Base-by-base conservation (phyloP, 2,329 filamentous ascomycete genomes). In the Cladosporium sp. region DNA sequence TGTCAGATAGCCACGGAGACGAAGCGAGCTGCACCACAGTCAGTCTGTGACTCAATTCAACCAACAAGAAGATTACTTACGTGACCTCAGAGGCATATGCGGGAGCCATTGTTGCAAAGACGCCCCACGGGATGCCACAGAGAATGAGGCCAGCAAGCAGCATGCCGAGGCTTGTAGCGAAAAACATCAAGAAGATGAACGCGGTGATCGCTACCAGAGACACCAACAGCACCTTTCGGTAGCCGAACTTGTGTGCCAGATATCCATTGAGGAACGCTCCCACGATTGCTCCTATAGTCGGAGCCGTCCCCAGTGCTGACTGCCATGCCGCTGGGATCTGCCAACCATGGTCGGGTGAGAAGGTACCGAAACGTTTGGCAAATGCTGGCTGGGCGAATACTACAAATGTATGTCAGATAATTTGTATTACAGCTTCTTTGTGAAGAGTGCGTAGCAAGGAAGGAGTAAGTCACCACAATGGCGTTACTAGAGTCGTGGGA, bases 51-150 rank as follows among this genome's bases (percentile, higher is more conserved):
- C 28, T 15, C 15, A 39, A n/a, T 13, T n/a, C 36, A 19, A 17
- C 36, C 17, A 39, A 39, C 22, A n/a, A 3, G 8, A 17, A 12
- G 9, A 84, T n/a, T 1, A 81, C 66, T 84, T 81, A 63, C 71
- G 70, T 67, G 75, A 36, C 80, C 72, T 45, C 42, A 7, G 42
- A 45, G 22, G 42, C 42, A 24, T 84, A 84, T 12, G 82, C 81
- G 0, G 82, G 82, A 6, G 82, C 76, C 65, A 83, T 83, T 64
- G 81, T 80, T 60, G 83, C 81, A 65, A 84, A 84, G 64, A 84
- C 78, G 19, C 82, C 82, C 82, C 82, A 84, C 1, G 82, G 81
- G 3, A 84, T 64, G 56, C 82, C 82, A 67, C 83, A 80, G 45
- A 84, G 74, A 51, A 81, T 69, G 72, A 84, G 81, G 39, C 75